Percentiles rank a stretch among this genome's conserved stretches.
Conservation (phyloP, 768 basidiomycete species). For the Boletus reticulatus region DNA sequence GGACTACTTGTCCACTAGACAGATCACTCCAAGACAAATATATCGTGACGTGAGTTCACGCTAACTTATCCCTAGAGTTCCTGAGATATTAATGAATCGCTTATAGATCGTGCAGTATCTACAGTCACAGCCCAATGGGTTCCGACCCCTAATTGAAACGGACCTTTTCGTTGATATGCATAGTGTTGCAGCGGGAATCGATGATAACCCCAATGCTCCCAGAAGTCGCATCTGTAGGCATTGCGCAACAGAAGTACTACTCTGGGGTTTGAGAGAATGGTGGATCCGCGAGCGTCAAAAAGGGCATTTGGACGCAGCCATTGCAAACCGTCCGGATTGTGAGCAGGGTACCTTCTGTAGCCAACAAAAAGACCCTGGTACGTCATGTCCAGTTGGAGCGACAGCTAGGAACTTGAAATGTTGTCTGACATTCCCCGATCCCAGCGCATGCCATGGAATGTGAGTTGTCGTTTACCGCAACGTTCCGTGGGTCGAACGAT, state of each 20-base stretch:
- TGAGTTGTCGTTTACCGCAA: conserved; percentile 35
- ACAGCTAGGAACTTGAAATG: conserved; percentile 1
- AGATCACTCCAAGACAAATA: conserved; percentile 65
- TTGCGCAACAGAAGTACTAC: conserved; percentile 72
- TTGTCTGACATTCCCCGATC: conserved; percentile 8
- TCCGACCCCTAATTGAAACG: conserved; percentile 62
- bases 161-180: conserved; percentile 74
- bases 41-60: conserved; percentile 64
- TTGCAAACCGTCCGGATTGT: conserved; percentile 68
- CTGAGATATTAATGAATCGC: conserved; percentile 4
- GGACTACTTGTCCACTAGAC: conserved; percentile 67
- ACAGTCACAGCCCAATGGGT: conserved; percentile 58
- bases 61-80: not conserved
- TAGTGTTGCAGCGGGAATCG: conserved; percentile 50
- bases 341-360: conserved; percentile 56
- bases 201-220: conserved; percentile 57
- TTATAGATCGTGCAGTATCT: conserved; percentile 61
- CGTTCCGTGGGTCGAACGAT: not conserved
- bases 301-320: conserved; percentile 54
- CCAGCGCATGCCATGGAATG: conserved; percentile 76
- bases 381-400: conserved; percentile 21
- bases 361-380: conserved; percentile 67
- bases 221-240: conserved; percentile 62
- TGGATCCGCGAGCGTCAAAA: conserved; percentile 78
- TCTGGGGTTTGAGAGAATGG: conserved; percentile 79